Evolutionary conservation across 495 filamentous ascomycete species (phyloP).

Genomic region (Pyrenula massariospora): DNA sequence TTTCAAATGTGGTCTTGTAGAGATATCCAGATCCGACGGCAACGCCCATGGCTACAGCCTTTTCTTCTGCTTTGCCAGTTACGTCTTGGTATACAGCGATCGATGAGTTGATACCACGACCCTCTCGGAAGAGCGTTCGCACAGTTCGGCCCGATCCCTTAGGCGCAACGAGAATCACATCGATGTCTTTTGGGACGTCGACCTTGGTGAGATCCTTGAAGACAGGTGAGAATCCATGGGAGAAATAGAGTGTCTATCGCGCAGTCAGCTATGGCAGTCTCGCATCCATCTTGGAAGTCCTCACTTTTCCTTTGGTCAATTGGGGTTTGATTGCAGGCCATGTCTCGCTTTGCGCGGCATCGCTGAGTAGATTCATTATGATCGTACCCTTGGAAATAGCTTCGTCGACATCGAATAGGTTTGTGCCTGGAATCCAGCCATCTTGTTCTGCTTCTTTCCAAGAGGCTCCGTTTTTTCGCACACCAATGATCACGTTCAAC

Average conservation of each 20-base stretch:
- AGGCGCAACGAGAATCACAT: constrained; percentile 97
- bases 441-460: constrained; percentile 97
- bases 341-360: constrained; percentile 95
- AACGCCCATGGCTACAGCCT: constrained; percentile 92
- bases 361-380: constrained; percentile 96
- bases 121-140: constrained; percentile 92
- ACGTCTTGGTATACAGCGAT: constrained; percentile 98
- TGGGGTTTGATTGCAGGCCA: constrained; percentile 97
- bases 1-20: constrained; percentile 99
- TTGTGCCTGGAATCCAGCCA: constrained; percentile 95
- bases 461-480: constrained; percentile 93
- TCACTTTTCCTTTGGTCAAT: constrained; percentile 90
- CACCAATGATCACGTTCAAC: constrained; percentile 95
- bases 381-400: constrained; percentile 89
- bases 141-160: constrained; percentile 99
- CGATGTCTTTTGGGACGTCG: constrained; percentile 85
- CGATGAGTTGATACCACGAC: constrained; percentile 98
- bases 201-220: constrained; percentile 99
- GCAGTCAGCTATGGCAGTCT: constrained; percentile 9
- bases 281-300: constrained; percentile 10
- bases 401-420: constrained; percentile 94
- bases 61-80: constrained; percentile 95
- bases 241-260: constrained; percentile 96
- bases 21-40: constrained; percentile 95
- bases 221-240: constrained; percentile 98